Percentiles rank a stretch among this genome's conserved stretches.
Evolutionary conservation across 352 stramenopile species (phyloP).

Genomic region (Pythium brachiatum): DNA sequence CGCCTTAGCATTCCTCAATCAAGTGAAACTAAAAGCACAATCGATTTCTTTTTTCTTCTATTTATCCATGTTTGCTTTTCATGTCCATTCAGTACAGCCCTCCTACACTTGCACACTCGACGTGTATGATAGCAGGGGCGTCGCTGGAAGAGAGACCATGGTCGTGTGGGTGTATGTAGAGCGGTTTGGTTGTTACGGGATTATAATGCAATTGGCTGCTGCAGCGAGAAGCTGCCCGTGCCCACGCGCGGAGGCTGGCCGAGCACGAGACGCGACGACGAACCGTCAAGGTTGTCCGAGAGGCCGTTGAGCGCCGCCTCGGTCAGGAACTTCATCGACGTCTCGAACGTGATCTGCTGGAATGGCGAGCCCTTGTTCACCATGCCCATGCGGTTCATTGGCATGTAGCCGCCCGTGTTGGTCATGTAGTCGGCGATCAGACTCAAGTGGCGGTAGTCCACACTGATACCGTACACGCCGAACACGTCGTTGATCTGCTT

Average conservation of each 20-base stretch:
- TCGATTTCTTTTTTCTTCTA: constrained; percentile 4
- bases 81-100: no score
- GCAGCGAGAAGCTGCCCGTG: constrained; percentile 95
- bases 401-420: constrained; percentile 94
- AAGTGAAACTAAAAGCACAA: constrained; percentile 1
- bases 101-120: background rate
- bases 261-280: constrained; percentile 95
- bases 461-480: constrained; percentile 98
- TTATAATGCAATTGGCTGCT: constrained; percentile 85
- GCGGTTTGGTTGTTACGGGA: constrained; percentile 1
- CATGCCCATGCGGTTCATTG: constrained; percentile 98
- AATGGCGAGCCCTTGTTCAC: constrained; percentile 94
- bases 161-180: background rate
- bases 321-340: constrained; percentile 98
- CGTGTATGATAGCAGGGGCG: no score
- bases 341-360: constrained; percentile 99
- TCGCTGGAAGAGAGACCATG: background rate
- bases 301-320: constrained; percentile 91
- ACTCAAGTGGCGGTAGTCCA: constrained; percentile 97
- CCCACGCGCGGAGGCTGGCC: constrained; percentile 93
- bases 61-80: constrained; percentile 1
- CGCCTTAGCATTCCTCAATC: no score
- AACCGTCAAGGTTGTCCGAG: constrained; percentile 90
- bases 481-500: constrained; percentile 99
- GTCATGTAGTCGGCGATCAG: constrained; percentile 99